A percentile compares a stretch with the other conserved stretches of the same genome.
Evolutionary conservation across 2,329 filamentous ascomycete genomes (phyloP).

Genomic region (Massarina eburnea): DNA sequence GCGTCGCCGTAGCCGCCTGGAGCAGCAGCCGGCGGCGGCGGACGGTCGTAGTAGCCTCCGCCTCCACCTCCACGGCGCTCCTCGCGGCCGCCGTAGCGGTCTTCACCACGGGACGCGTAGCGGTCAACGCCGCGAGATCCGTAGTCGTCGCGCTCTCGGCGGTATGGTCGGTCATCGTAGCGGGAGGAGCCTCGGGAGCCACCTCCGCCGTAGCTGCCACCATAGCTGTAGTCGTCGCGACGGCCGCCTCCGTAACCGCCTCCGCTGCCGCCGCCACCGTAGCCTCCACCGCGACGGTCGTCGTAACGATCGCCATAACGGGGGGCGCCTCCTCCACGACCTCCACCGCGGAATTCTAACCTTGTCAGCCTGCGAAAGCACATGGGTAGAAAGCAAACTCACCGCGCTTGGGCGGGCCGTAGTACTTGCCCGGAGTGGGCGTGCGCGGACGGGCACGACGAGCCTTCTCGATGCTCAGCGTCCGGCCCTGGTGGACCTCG

Average conservation of each 20-base stretch:
- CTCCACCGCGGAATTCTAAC: slow-evolving; percentile 51
- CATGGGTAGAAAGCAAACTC: slow-evolving; percentile 41
- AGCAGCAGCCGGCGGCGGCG: slow-evolving; percentile 41
- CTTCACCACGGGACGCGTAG: slow-evolving; percentile 65
- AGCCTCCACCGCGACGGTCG: slow-evolving; percentile 52
- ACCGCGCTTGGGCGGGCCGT: slow-evolving; percentile 97
- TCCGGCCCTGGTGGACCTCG: slow-evolving; percentile 92
- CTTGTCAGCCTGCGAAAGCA: slow-evolving; percentile 15
- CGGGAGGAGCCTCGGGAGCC: slow-evolving; percentile 42
- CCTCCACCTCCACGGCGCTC: slow-evolving; percentile 59
- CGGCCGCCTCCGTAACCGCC: slow-evolving; percentile 45
- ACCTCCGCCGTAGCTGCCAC: slow-evolving; percentile 40
- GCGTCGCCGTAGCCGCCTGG: slow-evolving; percentile 37
- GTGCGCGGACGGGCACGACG: slow-evolving; percentile 92
- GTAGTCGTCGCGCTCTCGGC: slow-evolving; percentile 46
- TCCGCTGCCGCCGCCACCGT: slow-evolving; percentile 43
- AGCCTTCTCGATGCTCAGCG: slow-evolving; percentile 97
- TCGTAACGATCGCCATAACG: slow-evolving; percentile 52
- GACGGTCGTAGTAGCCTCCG: slow-evolving; percentile 57
- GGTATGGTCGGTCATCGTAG: slow-evolving; percentile 46
- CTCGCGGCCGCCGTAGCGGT: slow-evolving; percentile 54
- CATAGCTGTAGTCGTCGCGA: slow-evolving; percentile 47
- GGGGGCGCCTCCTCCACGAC: slow-evolving; percentile 51
- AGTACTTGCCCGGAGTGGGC: slow-evolving; percentile 98
- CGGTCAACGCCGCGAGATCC: slow-evolving; percentile 49